Base-by-base conservation (phyloP, 257 asterid genomes). In the Mentha longifolia region DNA sequence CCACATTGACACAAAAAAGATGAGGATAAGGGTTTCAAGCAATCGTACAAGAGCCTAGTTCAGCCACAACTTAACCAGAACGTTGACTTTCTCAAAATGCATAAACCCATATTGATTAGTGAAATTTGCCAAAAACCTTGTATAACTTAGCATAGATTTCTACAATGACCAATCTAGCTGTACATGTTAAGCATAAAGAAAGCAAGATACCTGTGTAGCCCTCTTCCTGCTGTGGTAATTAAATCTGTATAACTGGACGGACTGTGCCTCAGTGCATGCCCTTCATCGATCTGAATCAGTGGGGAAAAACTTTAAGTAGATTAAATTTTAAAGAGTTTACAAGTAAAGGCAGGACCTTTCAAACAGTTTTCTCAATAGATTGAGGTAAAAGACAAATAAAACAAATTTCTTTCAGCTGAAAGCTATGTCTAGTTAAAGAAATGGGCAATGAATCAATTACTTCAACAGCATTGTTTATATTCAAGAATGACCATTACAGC, bases 231-330 rank as follows among this genome's bases (percentile, higher is more conserved):
- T 70, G 79, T 78, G 78, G 65, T 78, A 77, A 88, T 79, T 63
- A 79, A 64, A 77, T 82, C 89, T 52, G 78, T 67, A 81, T 85
- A 80, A 66, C 77, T 73, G 68, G 94, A 86, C 9, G 89, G 87
- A 77, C 81, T 68, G 50, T 84, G 86, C 83, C 78, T 81, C 80
- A 79, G 54, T 31, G 81, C 73, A 74, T 72, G 78, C 71, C 81
- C 86, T 76, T 85, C 88, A 72, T 81, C 85, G 70, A 88, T 85
- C 98, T 92, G 85, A 80, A 81, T 72, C 72, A 82, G 78, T 57
- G 72, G 15, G 68, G 70, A 75, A 47, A 22, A 71, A 20, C 19
- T 13, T 69, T 78, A 47, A 73, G 67, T 33, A 68, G 41, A 58
- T 35, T 2, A 22, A 19, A 52, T 56, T 31, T 65, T n/a, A n/a